Percentiles rank a stretch among this genome's conserved stretches.
These are phyloP conservation scores for Parietichytrium sp. DNA, from an alignment of 108 stramenopile species.

Conservation along the genomic window DNA sequence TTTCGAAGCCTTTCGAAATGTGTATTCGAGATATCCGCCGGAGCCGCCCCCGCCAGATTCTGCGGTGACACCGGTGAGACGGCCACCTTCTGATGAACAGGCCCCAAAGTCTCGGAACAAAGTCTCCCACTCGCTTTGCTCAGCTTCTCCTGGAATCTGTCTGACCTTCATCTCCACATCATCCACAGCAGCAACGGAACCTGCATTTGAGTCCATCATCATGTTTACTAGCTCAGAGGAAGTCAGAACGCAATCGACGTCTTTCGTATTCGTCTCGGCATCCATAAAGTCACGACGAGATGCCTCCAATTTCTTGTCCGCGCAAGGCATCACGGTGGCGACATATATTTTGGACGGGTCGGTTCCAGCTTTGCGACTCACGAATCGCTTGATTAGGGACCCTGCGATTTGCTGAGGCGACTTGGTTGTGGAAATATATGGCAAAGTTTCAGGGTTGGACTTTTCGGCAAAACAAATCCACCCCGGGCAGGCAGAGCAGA, in stretches of 20 bases:
- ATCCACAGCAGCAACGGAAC: constrained; percentile 40
- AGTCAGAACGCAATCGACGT: constrained; percentile 92
- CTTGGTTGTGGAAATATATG: constrained; percentile 75
- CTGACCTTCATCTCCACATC: too few relatives aligned
- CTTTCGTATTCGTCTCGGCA: constrained; percentile 51
- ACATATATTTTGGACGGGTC: constrained; percentile 39
- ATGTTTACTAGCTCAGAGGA: constrained; percentile 78
- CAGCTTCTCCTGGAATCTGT: too few relatives aligned
- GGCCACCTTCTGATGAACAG: too few relatives aligned
- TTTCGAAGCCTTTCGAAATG: constrained; percentile 54
- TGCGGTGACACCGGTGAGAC: constrained; percentile 17
- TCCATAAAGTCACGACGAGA: constrained; percentile 77
- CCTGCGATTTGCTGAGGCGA: constrained; percentile 74
- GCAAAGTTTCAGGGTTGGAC: constrained; percentile 72
- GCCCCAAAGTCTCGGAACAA: too few relatives aligned
- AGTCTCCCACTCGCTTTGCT: too few relatives aligned
- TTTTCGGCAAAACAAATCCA: constrained; percentile 98
- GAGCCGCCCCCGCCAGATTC: constrained; percentile 46
- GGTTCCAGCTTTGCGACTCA: constrained; percentile 41
- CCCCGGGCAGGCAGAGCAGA: constrained; percentile 92
- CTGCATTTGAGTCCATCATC: constrained; percentile 45
- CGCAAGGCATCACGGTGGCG: constrained; percentile 91
- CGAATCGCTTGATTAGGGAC: constrained; percentile 46
- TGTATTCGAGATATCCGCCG: constrained; percentile 55
- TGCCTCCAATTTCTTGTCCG: constrained; percentile 98